Conservation (phyloP, 208 protist species). For the Trypanosoma lewisi region DNA sequence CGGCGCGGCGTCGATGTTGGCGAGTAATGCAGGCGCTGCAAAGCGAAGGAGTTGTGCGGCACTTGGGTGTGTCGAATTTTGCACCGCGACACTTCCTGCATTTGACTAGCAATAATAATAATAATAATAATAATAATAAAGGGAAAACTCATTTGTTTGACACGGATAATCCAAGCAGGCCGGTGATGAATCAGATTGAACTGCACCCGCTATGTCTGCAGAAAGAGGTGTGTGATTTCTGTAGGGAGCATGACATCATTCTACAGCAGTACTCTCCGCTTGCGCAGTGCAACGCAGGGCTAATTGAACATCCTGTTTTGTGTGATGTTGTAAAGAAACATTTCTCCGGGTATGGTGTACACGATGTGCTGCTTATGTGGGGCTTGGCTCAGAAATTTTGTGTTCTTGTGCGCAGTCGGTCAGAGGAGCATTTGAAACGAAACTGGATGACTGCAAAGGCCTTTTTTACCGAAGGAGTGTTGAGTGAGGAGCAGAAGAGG, state of each 20-base stretch:
- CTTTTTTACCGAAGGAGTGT: slow-evolving; percentile 39
- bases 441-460: slow-evolving; percentile 40
- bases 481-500: slow-evolving; percentile 41
- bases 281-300: slow-evolving; percentile 40
- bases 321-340: slow-evolving; percentile 31
- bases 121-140: too few species aligned
- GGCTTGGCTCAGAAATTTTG: slow-evolving; percentile 68
- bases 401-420: slow-evolving; percentile 58
- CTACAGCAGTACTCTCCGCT: slow-evolving; percentile 86
- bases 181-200: slow-evolving; percentile 79
- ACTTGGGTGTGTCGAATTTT: slow-evolving; percentile 85
- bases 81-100: slow-evolving; percentile 64
- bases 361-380: slow-evolving; percentile 74
- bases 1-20: slow-evolving; percentile 67
- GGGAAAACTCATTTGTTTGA: slow-evolving; percentile 9
- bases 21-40: slow-evolving; percentile 54
- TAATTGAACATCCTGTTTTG: slow-evolving; percentile 54
- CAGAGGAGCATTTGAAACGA: slow-evolving; percentile 32
- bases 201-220: slow-evolving; percentile 84
- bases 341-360: slow-evolving; percentile 44
- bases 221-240: slow-evolving; percentile 51
- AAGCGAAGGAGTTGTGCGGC: slow-evolving; percentile 43
- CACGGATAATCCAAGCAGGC: background rate
- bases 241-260: slow-evolving; percentile 47
- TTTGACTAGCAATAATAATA: slow-evolving; percentile 17